Conservation (phyloP, 176 grass and related monocot species). For the Musa troglodytarum region DNA sequence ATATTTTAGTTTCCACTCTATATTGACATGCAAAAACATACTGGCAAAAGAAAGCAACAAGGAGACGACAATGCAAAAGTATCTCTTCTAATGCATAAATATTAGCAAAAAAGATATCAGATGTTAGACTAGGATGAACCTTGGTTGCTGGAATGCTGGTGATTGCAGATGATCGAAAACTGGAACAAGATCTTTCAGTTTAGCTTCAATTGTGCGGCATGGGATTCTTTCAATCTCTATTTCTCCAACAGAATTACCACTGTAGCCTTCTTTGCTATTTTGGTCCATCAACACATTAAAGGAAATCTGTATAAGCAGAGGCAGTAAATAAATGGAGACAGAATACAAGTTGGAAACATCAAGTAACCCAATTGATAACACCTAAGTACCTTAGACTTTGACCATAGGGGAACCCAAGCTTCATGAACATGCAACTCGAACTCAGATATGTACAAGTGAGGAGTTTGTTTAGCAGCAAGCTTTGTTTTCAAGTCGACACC, state of each 20-base stretch:
- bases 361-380: neutral
- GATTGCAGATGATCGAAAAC: constrained; percentile 66
- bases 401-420: constrained; percentile 52
- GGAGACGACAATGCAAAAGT: neutral
- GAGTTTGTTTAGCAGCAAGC: constrained; percentile 47
- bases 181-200: constrained; percentile 72
- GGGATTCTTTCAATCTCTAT: constrained; percentile 57
- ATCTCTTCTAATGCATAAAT: neutral
- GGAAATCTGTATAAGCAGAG: constrained; percentile 38
- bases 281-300: constrained; percentile 62
- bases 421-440: constrained; percentile 82
- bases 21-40: too few species aligned
- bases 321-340: neutral
- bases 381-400: constrained; percentile 62
- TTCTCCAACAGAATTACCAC: constrained; percentile 37
- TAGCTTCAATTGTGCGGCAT: constrained; percentile 51
- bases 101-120: neutral
- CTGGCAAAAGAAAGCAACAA: neutral
- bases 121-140: constrained; percentile 3
- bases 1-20: neutral
- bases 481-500: constrained; percentile 28
- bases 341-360: neutral
- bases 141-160: constrained; percentile 62
- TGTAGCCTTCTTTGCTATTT: constrained; percentile 21
- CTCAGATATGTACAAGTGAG: constrained; percentile 68